A percentile compares a stretch with the other conserved stretches of the same genome.
These are phyloP conservation scores for Phaeotremella fagi DNA, from an alignment of 768 basidiomycete genomes.

Conservation along the genomic window DNA sequence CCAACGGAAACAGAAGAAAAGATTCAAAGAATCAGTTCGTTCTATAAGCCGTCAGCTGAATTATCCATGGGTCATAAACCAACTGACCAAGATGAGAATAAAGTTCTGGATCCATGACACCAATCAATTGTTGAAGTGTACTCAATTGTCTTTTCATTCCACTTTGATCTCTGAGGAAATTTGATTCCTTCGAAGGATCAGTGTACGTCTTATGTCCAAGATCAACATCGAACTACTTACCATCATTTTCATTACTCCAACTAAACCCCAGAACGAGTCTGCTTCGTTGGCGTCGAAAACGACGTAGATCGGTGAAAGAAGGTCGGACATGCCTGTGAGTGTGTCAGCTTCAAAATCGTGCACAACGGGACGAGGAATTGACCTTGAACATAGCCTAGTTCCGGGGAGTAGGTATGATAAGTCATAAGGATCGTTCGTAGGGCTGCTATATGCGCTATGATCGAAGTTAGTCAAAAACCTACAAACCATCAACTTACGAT, in stretches of 20 bases:
- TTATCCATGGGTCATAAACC: not conserved
- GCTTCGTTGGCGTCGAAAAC: constrained; percentile 84
- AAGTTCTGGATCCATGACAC: constrained; percentile 91
- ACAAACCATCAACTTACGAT: constrained; percentile 35
- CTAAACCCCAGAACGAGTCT: constrained; percentile 94
- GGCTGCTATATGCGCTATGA: constrained; percentile 68
- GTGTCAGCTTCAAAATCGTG: not conserved
- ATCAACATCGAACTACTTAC: constrained; percentile 52
- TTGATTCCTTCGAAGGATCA: constrained; percentile 64
- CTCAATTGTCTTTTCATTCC: constrained; percentile 95
- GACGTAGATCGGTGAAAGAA: constrained; percentile 88
- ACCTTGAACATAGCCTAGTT: constrained; percentile 84
- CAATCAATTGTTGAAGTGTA: constrained; percentile 82
- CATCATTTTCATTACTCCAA: constrained; percentile 91
- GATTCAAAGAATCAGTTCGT: constrained; percentile 78
- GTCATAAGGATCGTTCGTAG: constrained; percentile 80
- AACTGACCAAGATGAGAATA: constrained; percentile 77
- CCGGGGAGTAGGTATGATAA: constrained; percentile 46
- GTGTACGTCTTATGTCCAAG: not conserved
- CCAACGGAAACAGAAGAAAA: constrained; percentile 97
- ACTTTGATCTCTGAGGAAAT: constrained; percentile 92
- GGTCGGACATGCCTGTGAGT: constrained; percentile 74
- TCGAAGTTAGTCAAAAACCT: constrained; percentile 9
- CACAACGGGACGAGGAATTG: not conserved
- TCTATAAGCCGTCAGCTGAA: constrained; percentile 52